Conservation (phyloP, 441 rosid genomes). For the Biscutella laevigata region DNA sequence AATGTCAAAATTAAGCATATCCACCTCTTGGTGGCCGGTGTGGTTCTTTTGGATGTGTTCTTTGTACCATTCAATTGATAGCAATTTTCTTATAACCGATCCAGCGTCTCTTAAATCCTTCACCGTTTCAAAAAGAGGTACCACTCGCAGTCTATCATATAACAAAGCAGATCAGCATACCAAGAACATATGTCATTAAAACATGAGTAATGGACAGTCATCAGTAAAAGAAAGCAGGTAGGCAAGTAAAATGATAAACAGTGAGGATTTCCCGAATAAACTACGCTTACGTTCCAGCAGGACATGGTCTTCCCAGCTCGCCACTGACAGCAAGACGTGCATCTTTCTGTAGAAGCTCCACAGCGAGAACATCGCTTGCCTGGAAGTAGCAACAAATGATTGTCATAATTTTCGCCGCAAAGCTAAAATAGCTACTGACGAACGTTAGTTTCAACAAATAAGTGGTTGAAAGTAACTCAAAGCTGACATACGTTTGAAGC, state of each 20-base stretch:
- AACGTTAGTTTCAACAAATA: slow-evolving; percentile 4
- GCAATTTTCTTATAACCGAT: slow-evolving; percentile 63
- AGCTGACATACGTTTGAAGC: slow-evolving; percentile 70
- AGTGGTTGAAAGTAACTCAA: slow-evolving; percentile 9
- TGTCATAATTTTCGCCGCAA: slow-evolving; percentile 8
- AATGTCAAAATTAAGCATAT: background rate
- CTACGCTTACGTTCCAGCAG: slow-evolving; percentile 72
- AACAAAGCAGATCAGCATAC: background rate
- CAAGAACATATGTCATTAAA: slow-evolving; percentile 2
- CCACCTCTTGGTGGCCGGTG: slow-evolving; percentile 81
- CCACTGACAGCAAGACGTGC: slow-evolving; percentile 86
- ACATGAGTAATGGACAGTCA: background rate
- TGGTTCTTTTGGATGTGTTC: slow-evolving; percentile 75
- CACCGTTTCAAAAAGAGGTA: slow-evolving; percentile 86
- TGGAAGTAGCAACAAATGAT: slow-evolving; percentile 29
- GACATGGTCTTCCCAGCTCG: slow-evolving; percentile 81
- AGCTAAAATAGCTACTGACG: background rate
- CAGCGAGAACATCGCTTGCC: slow-evolving; percentile 96
- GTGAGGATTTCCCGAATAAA: background rate
- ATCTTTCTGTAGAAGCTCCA: slow-evolving; percentile 94
- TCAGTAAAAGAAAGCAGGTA: background rate
- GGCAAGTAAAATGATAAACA: background rate
- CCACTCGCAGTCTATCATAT: slow-evolving; percentile 67
- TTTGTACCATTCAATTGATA: slow-evolving; percentile 82
- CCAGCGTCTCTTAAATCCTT: slow-evolving; percentile 84